phyloP scores from a whole-genome alignment of 768 basidiomycete genomes.

The Podaxis pistillaris region DNA sequence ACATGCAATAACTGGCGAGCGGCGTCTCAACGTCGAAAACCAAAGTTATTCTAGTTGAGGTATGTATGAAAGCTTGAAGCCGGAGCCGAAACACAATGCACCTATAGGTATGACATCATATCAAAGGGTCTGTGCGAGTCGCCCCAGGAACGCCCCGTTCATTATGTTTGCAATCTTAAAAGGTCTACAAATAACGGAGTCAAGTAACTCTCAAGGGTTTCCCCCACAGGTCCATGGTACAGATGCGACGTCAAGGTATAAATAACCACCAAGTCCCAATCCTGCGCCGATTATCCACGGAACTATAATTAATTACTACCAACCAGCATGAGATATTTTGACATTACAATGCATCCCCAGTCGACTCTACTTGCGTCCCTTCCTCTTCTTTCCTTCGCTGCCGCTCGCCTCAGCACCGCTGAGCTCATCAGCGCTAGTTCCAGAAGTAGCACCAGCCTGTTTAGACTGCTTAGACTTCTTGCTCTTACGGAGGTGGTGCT shows the following conservation, averaged over 20 bases:
- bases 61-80: too few relatives aligned
- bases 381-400: slow-evolving; percentile 59
- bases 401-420: slow-evolving; percentile 68
- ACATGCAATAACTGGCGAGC: too few relatives aligned
- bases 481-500: slow-evolving; percentile 74
- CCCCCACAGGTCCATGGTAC: too few relatives aligned
- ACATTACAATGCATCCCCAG: background rate
- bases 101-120: background rate
- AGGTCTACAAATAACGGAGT: background rate
- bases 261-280: slow-evolving; percentile 1
- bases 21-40: too few relatives aligned
- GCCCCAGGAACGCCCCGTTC: too few relatives aligned
- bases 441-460: slow-evolving; percentile 42
- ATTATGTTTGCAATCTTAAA: too few relatives aligned
- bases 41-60: too few relatives aligned
- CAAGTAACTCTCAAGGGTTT: background rate
- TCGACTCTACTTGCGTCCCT: slow-evolving; percentile 39
- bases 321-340: slow-evolving; percentile 12
- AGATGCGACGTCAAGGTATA: background rate
- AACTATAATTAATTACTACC: slow-evolving; percentile 7
- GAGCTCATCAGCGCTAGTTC: slow-evolving; percentile 60
- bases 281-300: background rate
- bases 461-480: slow-evolving; percentile 49
- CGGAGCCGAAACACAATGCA: background rate
- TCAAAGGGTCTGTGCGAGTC: background rate